Conservation (phyloP, 1,284 basidiomycete species). For the Ustilago curta region DNA sequence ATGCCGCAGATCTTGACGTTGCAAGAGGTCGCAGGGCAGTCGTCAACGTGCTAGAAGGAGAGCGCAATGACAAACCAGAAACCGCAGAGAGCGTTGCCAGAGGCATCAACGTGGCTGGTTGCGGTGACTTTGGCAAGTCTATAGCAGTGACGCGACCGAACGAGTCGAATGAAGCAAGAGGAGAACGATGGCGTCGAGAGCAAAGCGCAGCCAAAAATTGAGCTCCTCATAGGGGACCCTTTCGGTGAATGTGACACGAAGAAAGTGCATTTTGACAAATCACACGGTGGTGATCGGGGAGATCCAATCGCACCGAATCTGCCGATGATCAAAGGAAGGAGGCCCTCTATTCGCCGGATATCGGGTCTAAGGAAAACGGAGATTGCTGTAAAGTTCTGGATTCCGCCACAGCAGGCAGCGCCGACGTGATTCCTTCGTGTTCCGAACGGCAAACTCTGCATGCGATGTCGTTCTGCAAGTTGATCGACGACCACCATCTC, state of each 20-base stretch:
- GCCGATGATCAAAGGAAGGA: neutral
- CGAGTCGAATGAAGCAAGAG: constrained; percentile 4
- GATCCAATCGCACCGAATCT: constrained; percentile 10
- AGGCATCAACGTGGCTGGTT: constrained; percentile 30
- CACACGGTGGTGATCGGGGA: constrained; percentile 22
- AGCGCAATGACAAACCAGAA: constrained; percentile 36
- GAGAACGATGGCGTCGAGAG: neutral
- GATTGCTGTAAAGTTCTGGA: constrained; percentile 1
- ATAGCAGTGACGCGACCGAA: neutral
- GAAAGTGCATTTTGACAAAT: constrained; percentile 5
- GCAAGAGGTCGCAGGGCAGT: constrained; percentile 14
- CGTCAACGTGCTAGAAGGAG: constrained; percentile 10
- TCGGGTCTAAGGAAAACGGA: constrained; percentile 17
- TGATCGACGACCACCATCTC: neutral
- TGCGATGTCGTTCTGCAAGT: neutral
- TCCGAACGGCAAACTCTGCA: neutral
- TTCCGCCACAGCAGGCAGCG: constrained; percentile 29
- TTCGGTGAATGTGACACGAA: constrained; percentile 12
- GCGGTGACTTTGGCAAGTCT: neutral
- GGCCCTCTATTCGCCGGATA: neutral
- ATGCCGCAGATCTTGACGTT: constrained; percentile 9
- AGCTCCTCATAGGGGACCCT: constrained; percentile 18
- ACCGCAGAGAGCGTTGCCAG: constrained; percentile 18
- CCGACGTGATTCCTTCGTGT: constrained; percentile 36
- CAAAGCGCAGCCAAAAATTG: neutral